phyloP scores from a whole-genome alignment of 345 rosid genomes.

The Eucalyptus sideroxylon region DNA sequence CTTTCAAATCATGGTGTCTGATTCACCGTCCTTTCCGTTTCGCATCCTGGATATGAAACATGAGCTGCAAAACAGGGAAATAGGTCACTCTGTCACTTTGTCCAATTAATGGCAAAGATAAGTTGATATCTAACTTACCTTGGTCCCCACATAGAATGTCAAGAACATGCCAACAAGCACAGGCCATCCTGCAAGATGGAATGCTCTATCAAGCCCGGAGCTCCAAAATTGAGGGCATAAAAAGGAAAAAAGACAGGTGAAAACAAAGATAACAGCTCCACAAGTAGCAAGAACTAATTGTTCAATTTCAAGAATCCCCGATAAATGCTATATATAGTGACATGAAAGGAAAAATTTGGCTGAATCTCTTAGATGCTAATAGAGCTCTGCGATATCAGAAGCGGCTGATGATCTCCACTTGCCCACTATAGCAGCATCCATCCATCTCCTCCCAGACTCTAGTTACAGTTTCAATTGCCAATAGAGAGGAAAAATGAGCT shows the following conservation, averaged over 20 bases:
- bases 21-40: constrained; percentile 15
- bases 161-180: constrained; percentile 49
- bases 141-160: constrained; percentile 68
- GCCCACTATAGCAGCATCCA: neutral
- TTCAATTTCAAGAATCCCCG: neutral
- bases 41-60: constrained; percentile 48
- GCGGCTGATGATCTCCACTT: neutral
- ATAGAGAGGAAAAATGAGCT: neutral
- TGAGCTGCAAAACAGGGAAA: constrained; percentile 38
- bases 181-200: constrained; percentile 41
- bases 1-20: neutral
- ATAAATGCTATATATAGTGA: neutral
- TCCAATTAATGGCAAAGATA: neutral
- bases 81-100: neutral
- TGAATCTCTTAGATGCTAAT: neutral
- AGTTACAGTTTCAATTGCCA: neutral
- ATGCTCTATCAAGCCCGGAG: neutral
- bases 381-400: neutral
- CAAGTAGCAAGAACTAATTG: neutral
- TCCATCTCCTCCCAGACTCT: neutral
- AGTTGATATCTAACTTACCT: constrained; percentile 26
- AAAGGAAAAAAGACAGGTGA: neutral
- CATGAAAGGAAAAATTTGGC: neutral
- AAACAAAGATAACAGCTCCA: neutral
- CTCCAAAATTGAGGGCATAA: neutral